Evolutionary conservation across 2,329 filamentous ascomycete species (phyloP).

Genomic region (Aspergillus tanneri): DNA sequence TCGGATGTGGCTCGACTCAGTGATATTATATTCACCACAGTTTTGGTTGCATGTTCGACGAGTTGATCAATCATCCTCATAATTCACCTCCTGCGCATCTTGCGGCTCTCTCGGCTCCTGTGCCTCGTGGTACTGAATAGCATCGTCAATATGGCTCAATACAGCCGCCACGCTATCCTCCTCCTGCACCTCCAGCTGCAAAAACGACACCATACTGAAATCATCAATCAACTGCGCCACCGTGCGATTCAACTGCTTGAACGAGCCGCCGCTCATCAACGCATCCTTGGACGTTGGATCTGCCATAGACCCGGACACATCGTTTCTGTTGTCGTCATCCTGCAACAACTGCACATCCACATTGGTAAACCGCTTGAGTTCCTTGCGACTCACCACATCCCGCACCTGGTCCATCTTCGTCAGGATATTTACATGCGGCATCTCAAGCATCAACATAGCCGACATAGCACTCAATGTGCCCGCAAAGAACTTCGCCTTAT

Average conservation of each 20-base stretch:
- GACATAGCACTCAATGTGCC: constrained; percentile 96
- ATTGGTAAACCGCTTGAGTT: constrained; percentile 85
- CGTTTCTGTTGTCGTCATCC: constrained; percentile 55
- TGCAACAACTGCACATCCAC: constrained; percentile 81
- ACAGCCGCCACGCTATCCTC: constrained; percentile 87
- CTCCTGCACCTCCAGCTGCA: constrained; percentile 83
- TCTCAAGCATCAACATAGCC: constrained; percentile 97
- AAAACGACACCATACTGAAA: constrained; percentile 96
- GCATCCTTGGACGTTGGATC: constrained; percentile 66
- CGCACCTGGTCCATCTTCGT: constrained; percentile 98
- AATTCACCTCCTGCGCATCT: constrained; percentile 60
- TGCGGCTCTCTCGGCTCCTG: constrained; percentile 84
- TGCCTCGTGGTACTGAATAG: constrained; percentile 88
- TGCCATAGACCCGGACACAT: constrained; percentile 53
- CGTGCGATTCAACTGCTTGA: constrained; percentile 78
- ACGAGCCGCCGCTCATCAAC: constrained; percentile 77
- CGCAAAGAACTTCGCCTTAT: constrained; percentile 95
- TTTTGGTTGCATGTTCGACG: neutral
- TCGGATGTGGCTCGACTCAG: neutral
- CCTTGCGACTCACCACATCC: constrained; percentile 80
- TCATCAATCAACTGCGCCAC: constrained; percentile 91
- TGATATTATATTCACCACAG: neutral
- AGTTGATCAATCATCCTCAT: constrained; percentile 38
- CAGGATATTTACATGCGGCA: constrained; percentile 93
- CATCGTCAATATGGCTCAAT: constrained; percentile 89